phyloP scores from a whole-genome alignment of 768 basidiomycete species.

The Leccinum aurantiacum region DNA sequence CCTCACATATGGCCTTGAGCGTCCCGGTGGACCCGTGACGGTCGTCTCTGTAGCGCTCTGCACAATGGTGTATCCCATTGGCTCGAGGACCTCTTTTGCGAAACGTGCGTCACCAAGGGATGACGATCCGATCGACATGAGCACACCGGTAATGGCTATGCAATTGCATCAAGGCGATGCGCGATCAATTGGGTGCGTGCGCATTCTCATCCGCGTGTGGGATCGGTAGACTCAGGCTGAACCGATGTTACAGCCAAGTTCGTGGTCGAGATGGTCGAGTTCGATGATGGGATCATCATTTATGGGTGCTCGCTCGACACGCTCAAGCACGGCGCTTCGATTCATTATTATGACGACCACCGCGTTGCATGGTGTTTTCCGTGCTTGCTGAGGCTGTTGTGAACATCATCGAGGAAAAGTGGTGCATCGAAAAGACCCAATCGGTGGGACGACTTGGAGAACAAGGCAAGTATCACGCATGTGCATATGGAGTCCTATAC shows the following conservation, averaged over 20 bases:
- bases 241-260: slow-evolving; percentile 71
- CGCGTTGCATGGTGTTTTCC: slow-evolving; percentile 97
- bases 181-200: slow-evolving; percentile 81
- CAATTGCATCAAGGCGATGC: slow-evolving; percentile 95
- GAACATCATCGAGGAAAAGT: slow-evolving; percentile 84
- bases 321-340: slow-evolving; percentile 65
- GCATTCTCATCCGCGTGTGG: too few species aligned
- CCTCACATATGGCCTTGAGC: too few species aligned
- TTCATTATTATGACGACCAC: slow-evolving; percentile 98
- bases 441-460: slow-evolving; percentile 98
- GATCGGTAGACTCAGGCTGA: not conserved
- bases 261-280: slow-evolving; percentile 87
- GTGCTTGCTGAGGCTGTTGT: slow-evolving; percentile 72
- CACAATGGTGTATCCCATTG: too few species aligned
- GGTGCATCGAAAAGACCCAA: slow-evolving; percentile 99
- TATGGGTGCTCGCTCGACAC: slow-evolving; percentile 70
- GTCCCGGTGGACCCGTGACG: too few species aligned
- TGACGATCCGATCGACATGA: too few species aligned
- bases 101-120: slow-evolving; percentile 27
- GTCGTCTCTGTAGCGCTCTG: too few species aligned
- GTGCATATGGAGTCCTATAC: not conserved
- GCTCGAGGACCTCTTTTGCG: slow-evolving; percentile 43
- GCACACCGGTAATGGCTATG: slow-evolving; percentile 46
- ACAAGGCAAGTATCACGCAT: slow-evolving; percentile 59
- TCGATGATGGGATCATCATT: slow-evolving; percentile 90